Percentiles rank a stretch among this genome's conserved stretches.
These are phyloP conservation scores for Phytophthora uliginosa DNA, from an alignment of 352 stramenopile genomes.

Conservation along the genomic window DNA sequence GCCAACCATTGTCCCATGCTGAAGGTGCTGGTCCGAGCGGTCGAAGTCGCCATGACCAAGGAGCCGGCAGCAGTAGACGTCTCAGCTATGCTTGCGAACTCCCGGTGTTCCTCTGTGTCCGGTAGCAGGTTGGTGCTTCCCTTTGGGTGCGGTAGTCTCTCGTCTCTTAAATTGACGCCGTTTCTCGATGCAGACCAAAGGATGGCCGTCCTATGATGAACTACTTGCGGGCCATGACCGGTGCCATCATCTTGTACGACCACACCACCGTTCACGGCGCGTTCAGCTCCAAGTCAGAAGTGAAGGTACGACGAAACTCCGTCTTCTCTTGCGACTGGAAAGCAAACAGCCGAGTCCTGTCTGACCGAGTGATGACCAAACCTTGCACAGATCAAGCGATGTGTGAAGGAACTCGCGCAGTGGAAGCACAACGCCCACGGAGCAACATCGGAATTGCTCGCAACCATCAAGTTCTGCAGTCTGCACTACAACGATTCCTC, in stretches of 20 bases:
- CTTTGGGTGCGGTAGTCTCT: not conserved
- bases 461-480: conserved; percentile 67
- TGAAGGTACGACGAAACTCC: conserved; percentile 46
- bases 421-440: conserved; percentile 42
- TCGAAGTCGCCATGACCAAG: conserved; percentile 49
- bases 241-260: conserved; percentile 70
- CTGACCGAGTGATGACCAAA: not conserved
- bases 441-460: conserved; percentile 50
- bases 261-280: conserved; percentile 54
- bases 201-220: conserved; percentile 54
- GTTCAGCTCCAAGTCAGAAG: conserved; percentile 64
- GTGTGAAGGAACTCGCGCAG: conserved; percentile 59
- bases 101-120: conserved; percentile 47
- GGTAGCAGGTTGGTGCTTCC: conserved; percentile 13
- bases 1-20: conserved; percentile 70
- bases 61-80: conserved; percentile 46
- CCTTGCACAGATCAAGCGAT: conserved; percentile 61
- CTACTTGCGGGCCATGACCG: conserved; percentile 62
- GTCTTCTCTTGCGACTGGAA: too few relatives aligned
- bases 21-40: conserved; percentile 56
- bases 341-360: not conserved
- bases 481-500: conserved; percentile 58
- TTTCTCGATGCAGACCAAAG: conserved; percentile 34
- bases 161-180: not conserved
- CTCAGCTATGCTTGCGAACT: conserved; percentile 59